Percentiles rank a stretch among this genome's conserved stretches.
These are phyloP conservation scores for Silene uniflora DNA, from an alignment of 148 eudicot species.

Conservation along the genomic window DNA sequence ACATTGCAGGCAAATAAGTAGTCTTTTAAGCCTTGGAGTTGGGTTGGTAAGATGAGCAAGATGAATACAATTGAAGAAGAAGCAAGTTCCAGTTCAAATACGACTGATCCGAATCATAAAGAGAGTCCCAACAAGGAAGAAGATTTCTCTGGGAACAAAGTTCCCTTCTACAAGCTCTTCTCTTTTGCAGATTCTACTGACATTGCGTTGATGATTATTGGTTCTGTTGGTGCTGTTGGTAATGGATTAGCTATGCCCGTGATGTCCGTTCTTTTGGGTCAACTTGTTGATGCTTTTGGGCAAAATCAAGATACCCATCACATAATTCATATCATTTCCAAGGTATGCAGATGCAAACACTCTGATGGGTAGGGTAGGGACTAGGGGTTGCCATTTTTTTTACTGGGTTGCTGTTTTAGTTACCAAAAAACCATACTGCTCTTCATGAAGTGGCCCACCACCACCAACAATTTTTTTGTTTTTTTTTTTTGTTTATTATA, in stretches of 20 bases:
- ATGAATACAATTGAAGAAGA: conserved; percentile 16
- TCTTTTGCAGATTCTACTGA: conserved; percentile 60
- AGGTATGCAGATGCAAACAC: conserved; percentile 30
- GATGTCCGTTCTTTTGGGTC: conserved; percentile 59
- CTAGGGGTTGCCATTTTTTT: too few relatives aligned
- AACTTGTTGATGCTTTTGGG: conserved; percentile 61
- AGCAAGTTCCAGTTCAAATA: conserved; percentile 16
- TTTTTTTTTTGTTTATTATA: background rate
- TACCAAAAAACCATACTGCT: too few relatives aligned
- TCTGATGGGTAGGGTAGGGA: too few relatives aligned
- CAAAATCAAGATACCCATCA: conserved; percentile 31
- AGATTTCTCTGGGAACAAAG: conserved; percentile 23
- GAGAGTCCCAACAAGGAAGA: conserved; percentile 13
- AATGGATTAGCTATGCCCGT: conserved; percentile 61
- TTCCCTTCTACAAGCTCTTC: conserved; percentile 66
- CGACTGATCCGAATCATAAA: conserved; percentile 1
- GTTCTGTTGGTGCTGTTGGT: conserved; percentile 55
- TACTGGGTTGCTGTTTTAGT: too few relatives aligned
- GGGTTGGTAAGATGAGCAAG: conserved; percentile 7
- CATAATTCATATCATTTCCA: conserved; percentile 39
- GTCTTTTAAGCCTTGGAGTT: conserved; percentile 3
- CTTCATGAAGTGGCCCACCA: too few relatives aligned
- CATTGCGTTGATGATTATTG: conserved; percentile 48
- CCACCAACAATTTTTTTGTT: background rate
- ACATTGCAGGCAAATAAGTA: conserved; percentile 4